phyloP scores from a whole-genome alignment of 768 basidiomycete species.

The Fomitopsis pulvina region DNA sequence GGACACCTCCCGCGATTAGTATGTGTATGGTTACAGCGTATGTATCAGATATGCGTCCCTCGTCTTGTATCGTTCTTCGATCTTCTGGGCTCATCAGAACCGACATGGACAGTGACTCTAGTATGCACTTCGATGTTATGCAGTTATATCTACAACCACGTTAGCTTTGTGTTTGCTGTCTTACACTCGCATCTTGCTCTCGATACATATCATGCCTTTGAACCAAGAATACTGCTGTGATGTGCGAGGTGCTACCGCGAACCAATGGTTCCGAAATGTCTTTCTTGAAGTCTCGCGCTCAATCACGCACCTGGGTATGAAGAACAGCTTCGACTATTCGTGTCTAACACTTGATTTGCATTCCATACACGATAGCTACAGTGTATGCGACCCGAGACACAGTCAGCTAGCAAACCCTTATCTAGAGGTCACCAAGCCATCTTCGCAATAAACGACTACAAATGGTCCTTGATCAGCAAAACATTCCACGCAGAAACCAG shows the following conservation, averaged over 20 bases:
- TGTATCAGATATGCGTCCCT: not conserved
- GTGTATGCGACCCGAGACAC: not conserved
- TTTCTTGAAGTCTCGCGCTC: too few species aligned
- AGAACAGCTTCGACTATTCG: too few species aligned
- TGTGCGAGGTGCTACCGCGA: too few species aligned
- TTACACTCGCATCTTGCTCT: constrained; percentile 8
- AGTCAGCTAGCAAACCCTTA: not conserved
- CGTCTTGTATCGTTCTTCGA: not conserved
- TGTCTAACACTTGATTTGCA: too few species aligned
- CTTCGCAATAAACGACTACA: constrained; percentile 30
- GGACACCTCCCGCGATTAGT: not conserved
- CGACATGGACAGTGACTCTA: not conserved
- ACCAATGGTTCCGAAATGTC: too few species aligned
- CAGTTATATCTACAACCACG: constrained; percentile 18
- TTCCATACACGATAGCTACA: not conserved
- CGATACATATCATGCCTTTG: not conserved
- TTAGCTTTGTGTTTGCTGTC: constrained; percentile 13
- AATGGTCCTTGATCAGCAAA: not conserved
- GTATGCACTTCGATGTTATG: constrained; percentile 15
- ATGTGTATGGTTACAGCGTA: not conserved
- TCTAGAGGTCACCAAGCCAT: constrained; percentile 29
- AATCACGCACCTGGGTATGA: too few species aligned
- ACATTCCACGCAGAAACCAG: not conserved
- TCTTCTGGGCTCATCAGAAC: constrained; percentile 5
- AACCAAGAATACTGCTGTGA: too few species aligned